Base-by-base conservation (phyloP, 2,329 filamentous ascomycete genomes). In the Sclerotinia sclerotiorum region DNA sequence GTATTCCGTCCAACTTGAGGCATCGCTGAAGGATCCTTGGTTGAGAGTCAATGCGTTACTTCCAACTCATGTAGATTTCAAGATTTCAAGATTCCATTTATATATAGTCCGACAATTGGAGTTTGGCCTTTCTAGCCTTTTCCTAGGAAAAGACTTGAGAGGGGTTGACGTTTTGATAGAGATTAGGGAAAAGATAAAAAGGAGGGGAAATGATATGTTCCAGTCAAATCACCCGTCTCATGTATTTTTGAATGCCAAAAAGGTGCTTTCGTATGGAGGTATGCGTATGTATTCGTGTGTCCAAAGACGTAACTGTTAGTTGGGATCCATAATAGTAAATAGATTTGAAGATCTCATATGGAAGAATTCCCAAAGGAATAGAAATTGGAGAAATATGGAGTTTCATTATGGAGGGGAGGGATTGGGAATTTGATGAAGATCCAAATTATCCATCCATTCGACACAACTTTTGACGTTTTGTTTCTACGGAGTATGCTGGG, bases 371-470 rank as follows among this genome's bases (percentile, higher is more conserved):
- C 57, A 48, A 32, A 46, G 57, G 27, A 48, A n/a, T n/a, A 32
- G 17, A 48, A 46, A 61, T 61, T 61, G 57, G 57, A 32, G 42
- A 55, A 35, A 29, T 56, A 48, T 57, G 35, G 24, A 58, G 54
- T 65, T 65, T 62, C 19, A 62, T 51, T 32, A 35, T 48, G 15
- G 51, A 48, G 21, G 21, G 39, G 39, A 65, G 51, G 63, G 35
- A 56, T 57, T 44, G 49, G 29, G 49, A 19, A 57, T 65, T 57
- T 29, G 49, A 58, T 65, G 51, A 56, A 65, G 63, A 65, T 65
- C 52, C 52, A 49, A 58, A 54, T 65, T n/a, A 65, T 46, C 35
- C 19, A 39, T 64, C 27, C 27, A 39, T 56, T 56, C 39, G 42
- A 48, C n/a, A 24, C 21, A 24, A 3, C 6, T 27, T 61, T 24